phyloP scores from a whole-genome alignment of 208 protist genomes.

The Trypanosoma avium region DNA sequence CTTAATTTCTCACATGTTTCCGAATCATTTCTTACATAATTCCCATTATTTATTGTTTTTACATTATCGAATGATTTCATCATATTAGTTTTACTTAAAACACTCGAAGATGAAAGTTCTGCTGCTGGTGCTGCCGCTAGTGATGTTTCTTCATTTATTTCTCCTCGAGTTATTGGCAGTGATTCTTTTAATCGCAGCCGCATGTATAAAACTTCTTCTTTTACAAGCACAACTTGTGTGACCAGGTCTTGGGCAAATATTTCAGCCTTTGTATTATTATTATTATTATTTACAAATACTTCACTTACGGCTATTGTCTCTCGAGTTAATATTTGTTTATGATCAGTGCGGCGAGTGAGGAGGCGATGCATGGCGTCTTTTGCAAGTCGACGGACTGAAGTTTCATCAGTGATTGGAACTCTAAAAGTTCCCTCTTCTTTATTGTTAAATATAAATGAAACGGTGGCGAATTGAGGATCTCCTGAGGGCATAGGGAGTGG shows the following conservation, averaged over 20 bases:
- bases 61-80: no score
- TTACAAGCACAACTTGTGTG: conserved; percentile 39
- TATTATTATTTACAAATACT: conserved; percentile 63
- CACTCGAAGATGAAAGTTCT: no score
- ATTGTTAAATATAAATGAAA: conserved; percentile 55
- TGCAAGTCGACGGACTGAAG: conserved; percentile 72
- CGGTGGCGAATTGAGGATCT: conserved; percentile 77
- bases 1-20: no score
- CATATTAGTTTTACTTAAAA: no score
- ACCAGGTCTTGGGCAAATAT: conserved; percentile 80
- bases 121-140: not conserved
- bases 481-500: conserved; percentile 2
- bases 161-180: not conserved
- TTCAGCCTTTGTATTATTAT: conserved; percentile 64
- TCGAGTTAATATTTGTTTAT: conserved; percentile 16
- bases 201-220: conserved; percentile 79
- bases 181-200: conserved; percentile 26
- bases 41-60: no score
- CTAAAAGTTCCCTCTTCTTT: conserved; percentile 49
- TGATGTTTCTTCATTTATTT: not conserved
- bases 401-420: conserved; percentile 66
- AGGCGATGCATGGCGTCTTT: conserved; percentile 84
- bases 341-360: conserved; percentile 39
- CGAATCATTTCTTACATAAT: no score
- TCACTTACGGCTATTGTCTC: conserved; percentile 56